A percentile compares a stretch with the other conserved stretches of the same genome.
These are phyloP conservation scores for Thecaphora thlaspeos DNA, from an alignment of 1,284 basidiomycete genomes.

Conservation along the genomic window DNA sequence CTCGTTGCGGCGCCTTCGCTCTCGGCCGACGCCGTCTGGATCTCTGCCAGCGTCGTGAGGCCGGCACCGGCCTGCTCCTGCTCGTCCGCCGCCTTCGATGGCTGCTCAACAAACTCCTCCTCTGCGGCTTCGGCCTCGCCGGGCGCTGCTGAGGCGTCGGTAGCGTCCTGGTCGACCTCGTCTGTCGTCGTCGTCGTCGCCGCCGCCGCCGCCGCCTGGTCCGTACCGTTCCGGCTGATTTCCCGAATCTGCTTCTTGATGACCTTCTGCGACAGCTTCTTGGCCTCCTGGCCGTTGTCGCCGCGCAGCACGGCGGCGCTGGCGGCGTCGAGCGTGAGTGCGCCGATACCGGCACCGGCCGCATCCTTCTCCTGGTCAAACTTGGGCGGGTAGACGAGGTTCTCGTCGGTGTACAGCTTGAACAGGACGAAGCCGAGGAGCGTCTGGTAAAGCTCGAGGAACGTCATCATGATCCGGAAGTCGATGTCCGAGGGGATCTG, in stretches of 20 bases:
- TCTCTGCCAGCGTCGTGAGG: constrained; percentile 76
- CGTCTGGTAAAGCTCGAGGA: constrained; percentile 97
- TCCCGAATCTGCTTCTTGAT: constrained; percentile 63
- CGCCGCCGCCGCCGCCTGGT: constrained; percentile 10
- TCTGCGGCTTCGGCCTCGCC: constrained; percentile 12
- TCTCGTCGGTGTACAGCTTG: constrained; percentile 93
- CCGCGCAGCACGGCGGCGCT: constrained; percentile 52
- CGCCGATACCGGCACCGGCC: constrained; percentile 77
- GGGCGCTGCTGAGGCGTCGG: constrained; percentile 7
- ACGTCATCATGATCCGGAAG: constrained; percentile 96
- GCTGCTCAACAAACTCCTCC: constrained; percentile 50
- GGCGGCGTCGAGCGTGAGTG: constrained; percentile 73
- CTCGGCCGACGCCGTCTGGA: constrained; percentile 37
- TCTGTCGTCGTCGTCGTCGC: constrained; percentile 28
- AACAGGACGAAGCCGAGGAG: constrained; percentile 92
- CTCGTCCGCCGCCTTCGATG: constrained; percentile 66
- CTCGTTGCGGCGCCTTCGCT: constrained; percentile 27
- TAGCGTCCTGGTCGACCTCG: constrained; percentile 19
- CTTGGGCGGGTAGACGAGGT: constrained; percentile 90
- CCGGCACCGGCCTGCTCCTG: constrained; percentile 59
- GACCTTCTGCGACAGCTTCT: constrained; percentile 61
- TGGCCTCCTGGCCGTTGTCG: constrained; percentile 44
- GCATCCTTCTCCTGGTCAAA: constrained; percentile 83
- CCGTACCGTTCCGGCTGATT: constrained; percentile 58
- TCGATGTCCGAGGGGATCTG: constrained; percentile 94